Evolutionary conservation across 2,329 filamentous ascomycete genomes (phyloP).

Genomic region (Ophiocordyceps camponoti-leonardi): DNA sequence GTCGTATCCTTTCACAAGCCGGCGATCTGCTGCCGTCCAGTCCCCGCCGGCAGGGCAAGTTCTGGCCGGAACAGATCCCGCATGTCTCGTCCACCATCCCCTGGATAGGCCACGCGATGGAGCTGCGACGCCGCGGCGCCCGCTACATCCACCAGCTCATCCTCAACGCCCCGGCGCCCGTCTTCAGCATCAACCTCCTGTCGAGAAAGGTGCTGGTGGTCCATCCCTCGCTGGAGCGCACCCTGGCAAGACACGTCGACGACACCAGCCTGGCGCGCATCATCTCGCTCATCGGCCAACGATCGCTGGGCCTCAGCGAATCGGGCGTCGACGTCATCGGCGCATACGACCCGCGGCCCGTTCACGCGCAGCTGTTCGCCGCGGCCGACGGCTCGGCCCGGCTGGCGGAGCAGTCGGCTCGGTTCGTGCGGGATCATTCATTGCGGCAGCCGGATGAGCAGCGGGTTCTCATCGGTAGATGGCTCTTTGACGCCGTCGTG

Average conservation of each 20-base stretch:
- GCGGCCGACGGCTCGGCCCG: constrained; percentile 6
- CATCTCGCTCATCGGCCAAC: constrained; percentile 11
- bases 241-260: constrained; percentile 9
- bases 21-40: not conserved
- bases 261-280: constrained; percentile 14
- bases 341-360: constrained; percentile 10
- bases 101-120: constrained; percentile 10
- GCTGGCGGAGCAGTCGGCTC: constrained; percentile 8
- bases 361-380: constrained; percentile 12
- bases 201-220: constrained; percentile 11
- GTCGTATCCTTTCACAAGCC: not conserved
- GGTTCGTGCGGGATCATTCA: constrained; percentile 7
- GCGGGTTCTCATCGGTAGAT: constrained; percentile 9
- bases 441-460: constrained; percentile 5
- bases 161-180: constrained; percentile 4
- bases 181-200: constrained; percentile 13
- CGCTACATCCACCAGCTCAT: constrained; percentile 11
- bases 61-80: constrained; percentile 2
- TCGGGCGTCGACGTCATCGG: constrained; percentile 9
- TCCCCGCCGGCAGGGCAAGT: too few species aligned
- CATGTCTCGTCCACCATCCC: constrained; percentile 7
- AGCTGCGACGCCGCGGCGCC: constrained; percentile 8
- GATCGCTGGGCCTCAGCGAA: constrained; percentile 10
- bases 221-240: constrained; percentile 11
- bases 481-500: constrained; percentile 12